These are phyloP conservation scores for Parasitella parasitica DNA, from an alignment of 371 early-diverging fungal species.

Conservation along the genomic window DNA sequence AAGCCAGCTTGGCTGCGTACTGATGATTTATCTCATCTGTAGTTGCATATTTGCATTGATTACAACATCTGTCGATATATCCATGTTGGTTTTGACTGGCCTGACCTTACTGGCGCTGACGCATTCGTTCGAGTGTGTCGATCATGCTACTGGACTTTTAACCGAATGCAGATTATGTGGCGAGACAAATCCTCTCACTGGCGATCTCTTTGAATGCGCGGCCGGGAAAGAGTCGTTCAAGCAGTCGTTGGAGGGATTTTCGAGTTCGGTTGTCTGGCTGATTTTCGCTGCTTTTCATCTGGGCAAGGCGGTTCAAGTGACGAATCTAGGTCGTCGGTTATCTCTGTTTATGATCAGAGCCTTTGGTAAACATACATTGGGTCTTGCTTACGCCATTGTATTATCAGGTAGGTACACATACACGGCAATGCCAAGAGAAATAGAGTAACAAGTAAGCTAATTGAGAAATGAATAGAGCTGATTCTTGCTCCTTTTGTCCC, in stretches of 20 bases:
- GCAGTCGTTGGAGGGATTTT: constrained; percentile 58
- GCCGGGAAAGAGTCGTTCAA: constrained; percentile 58
- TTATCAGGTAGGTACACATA: constrained; percentile 39
- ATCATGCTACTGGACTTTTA: constrained; percentile 42
- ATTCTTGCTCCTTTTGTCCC: constrained; percentile 72
- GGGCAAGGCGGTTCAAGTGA: constrained; percentile 63
- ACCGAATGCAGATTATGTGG: constrained; percentile 61
- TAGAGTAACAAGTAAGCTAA: too few species aligned
- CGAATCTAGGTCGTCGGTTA: constrained; percentile 57
- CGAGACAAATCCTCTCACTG: constrained; percentile 27
- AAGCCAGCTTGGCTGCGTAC: neutral
- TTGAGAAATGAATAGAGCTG: too few species aligned
- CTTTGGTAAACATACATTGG: constrained; percentile 57
- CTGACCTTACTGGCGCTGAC: constrained; percentile 54
- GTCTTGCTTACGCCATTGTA: constrained; percentile 62
- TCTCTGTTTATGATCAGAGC: constrained; percentile 51
- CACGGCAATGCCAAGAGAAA: too few species aligned
- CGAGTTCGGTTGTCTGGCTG: constrained; percentile 67
- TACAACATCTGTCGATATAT: constrained; percentile 58
- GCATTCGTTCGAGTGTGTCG: constrained; percentile 58
- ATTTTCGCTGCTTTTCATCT: constrained; percentile 73
- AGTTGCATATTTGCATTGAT: constrained; percentile 64
- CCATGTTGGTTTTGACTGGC: constrained; percentile 53
- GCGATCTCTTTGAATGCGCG: constrained; percentile 46
- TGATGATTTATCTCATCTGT: neutral